Base-by-base conservation (phyloP, 2,329 filamentous ascomycete species). In the Stagonosporopsis chrysanthemi region DNA sequence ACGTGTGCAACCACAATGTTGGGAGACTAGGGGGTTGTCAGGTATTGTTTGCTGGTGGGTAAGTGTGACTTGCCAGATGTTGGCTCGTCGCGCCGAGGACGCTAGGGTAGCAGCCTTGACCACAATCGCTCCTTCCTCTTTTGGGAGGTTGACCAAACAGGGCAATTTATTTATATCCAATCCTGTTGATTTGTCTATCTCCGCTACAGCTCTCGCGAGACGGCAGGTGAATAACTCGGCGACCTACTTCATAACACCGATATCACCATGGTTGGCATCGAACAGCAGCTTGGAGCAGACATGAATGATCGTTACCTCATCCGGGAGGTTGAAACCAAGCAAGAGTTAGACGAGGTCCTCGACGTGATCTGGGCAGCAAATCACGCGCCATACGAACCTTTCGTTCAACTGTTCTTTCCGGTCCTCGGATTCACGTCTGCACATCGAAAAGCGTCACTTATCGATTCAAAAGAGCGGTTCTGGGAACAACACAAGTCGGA, bases 311-410 rank as follows among this genome's bases (percentile, higher is more conserved):
- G 63, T 39, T 74, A 72, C 50, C 52, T 63, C 15, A 59, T 75
- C 19, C 67, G 67, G 45, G 61, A 72, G 49, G 68, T 66, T 33
- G 52, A 62, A 38, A 68, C 65, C 6, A 67, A 51, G 56, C 49
- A 69, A 64, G 70, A 75, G 58, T 54, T 75, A 61, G 67, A 71
- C 52, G 47, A 48, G 19, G 67, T 75, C 26, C 57, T 74, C 58
- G 65, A 73, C 15, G 69, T 74, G 17, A 72, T 75, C 22, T 74
- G 72, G 71, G 65, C 65, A 14, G 73, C 72, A 12, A 75, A 75
- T 45, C 68, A 75, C 45, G 63, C 60, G 22, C 73, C 73, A 2
- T 75, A 75, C 58, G 73, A 75, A 35, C 70, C 72, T 9, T 70
- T 74, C 48, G 64, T 67, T 29, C 71, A 75, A 44, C 49, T 75